Conservation (phyloP, 2,329 filamentous ascomycete genomes). For the Xylaria arbuscula region DNA sequence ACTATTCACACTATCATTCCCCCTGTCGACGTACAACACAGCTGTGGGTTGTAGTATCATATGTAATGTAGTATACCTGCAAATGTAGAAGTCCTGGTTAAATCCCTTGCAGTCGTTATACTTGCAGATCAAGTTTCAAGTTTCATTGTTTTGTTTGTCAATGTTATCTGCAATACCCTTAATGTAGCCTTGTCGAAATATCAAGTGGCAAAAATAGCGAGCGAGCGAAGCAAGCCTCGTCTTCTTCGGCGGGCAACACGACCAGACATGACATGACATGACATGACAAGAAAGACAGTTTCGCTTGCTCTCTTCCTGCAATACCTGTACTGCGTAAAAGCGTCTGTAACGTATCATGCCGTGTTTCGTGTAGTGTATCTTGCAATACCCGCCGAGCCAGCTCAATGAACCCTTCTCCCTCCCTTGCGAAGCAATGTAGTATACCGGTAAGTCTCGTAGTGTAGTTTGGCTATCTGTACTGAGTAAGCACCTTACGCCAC, state of each 20-base stretch:
- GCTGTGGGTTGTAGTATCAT: background rate
- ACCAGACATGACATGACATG: background rate
- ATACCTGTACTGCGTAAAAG: background rate
- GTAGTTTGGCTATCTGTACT: background rate
- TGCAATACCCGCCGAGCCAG: background rate
- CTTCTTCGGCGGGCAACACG: background rate
- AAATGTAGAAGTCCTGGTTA: background rate
- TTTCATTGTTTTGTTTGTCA: background rate
- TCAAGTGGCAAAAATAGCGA: background rate
- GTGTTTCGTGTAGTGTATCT: background rate
- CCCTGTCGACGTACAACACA: background rate
- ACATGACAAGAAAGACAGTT: background rate
- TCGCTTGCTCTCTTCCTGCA: background rate
- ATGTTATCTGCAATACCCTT: constrained; percentile 12
- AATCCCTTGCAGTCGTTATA: constrained; percentile 19
- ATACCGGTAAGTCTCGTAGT: background rate
- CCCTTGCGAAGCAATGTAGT: background rate
- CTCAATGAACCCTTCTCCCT: background rate
- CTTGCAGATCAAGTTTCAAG: background rate
- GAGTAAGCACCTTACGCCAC: background rate
- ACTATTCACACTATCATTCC: no score
- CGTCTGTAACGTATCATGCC: background rate
- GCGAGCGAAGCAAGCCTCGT: background rate
- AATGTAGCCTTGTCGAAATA: constrained; percentile 14
- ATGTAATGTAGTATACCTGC: background rate